These are phyloP conservation scores for Metarhizium anisopliae DNA, from an alignment of 2,329 filamentous ascomycete species.

Conservation along the genomic window DNA sequence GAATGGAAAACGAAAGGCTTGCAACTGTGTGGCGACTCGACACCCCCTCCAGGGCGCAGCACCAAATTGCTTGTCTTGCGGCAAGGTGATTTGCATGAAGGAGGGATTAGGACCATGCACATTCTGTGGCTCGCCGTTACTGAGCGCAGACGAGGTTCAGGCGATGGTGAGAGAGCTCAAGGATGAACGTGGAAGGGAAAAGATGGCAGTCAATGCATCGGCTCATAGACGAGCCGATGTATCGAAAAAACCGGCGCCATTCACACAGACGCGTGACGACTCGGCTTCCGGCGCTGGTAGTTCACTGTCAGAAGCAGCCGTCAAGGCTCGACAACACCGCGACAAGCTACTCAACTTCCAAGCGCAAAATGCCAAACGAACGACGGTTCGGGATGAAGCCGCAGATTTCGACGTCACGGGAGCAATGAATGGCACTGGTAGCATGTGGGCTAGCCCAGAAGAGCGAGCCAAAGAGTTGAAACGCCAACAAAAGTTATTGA, in stretches of 20 bases:
- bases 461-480: constrained; percentile 78
- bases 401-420: constrained; percentile 47
- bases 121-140: constrained; percentile 69
- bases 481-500: constrained; percentile 71
- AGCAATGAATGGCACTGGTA: constrained; percentile 33
- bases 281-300: constrained; percentile 18
- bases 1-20: constrained; percentile 51
- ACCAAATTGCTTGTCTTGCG: constrained; percentile 86
- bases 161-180: constrained; percentile 77
- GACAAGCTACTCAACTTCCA: constrained; percentile 78
- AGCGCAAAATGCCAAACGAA: constrained; percentile 74
- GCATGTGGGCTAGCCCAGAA: constrained; percentile 75
- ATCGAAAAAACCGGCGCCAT: constrained; percentile 49
- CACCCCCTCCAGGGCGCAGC: constrained; percentile 86
- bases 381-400: constrained; percentile 80
- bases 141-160: constrained; percentile 67
- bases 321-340: constrained; percentile 65
- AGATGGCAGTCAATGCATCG: constrained; percentile 71
- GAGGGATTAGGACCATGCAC: constrained; percentile 93
- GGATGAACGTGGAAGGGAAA: constrained; percentile 79
- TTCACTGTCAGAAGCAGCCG: constrained; percentile 47
- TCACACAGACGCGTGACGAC: constrained; percentile 37
- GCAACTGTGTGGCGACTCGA: constrained; percentile 78
- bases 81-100: constrained; percentile 90
- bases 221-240: constrained; percentile 59